Base-by-base conservation (phyloP, 1,284 basidiomycete species). In the Cutaneotrichosporon sp. region DNA sequence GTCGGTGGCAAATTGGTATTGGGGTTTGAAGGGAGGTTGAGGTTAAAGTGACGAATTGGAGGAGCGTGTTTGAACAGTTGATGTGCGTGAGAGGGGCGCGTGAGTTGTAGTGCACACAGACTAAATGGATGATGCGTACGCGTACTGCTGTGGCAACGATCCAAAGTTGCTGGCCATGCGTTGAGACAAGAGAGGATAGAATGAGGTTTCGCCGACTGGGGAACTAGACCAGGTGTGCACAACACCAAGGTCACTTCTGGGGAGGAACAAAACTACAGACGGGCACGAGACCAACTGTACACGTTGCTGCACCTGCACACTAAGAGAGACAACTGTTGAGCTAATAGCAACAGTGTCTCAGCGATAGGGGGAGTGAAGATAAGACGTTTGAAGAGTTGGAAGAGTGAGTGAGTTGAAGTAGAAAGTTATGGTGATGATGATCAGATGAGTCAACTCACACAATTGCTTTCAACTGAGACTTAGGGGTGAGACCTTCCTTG, bases 51-150 rank as follows among this genome's bases (percentile, higher is more conserved):
- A 36, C 42, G 26, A 10, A 32, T 26, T 2, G 57, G 32, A 57
- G 36, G 56, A 10, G 22, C 34, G 13, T 16, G 47, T 47, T 31
- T 2, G n/a, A 22, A 31, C 2, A n/a, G 53, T 16, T 32, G 55
- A 31, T 47, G 56, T 47, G 42, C 26, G 60, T n/a, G 34, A 5
- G 40, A 30, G 14, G 47, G 31, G 30, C 49, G 56, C 36, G 49
- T 57, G 34, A 56, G 56, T n/a, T 40, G n/a, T 34, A 30, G 32
- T 26, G 34, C 34, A 21, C 55, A 56, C 55, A 36, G 18, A 34
- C 57, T 32, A 49, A 18, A 47, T 6, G n/a, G 40, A 26, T 26
- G 63, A 65, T 68, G 67, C 67, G 61, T 68, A 68, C 67, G 67
- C 67, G 67, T 68, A 65, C 60, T 65, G 34, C 52, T 51, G 22